Conservation (phyloP, 75 land plant genomes). For the Isoetes taiwanensis region DNA sequence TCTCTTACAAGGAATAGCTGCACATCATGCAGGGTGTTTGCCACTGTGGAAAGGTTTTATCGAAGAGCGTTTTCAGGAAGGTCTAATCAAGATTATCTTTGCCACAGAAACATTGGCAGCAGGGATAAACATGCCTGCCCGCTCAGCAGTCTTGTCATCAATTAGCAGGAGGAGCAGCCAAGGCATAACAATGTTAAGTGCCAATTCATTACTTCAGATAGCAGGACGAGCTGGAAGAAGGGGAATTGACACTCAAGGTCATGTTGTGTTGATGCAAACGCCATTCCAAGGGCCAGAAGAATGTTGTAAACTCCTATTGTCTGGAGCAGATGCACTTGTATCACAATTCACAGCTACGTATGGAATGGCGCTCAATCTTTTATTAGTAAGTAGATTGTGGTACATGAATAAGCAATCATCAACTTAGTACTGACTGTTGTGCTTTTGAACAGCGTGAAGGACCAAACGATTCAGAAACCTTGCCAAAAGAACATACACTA, state of each 20-base stretch:
- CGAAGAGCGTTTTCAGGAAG: slow-evolving; percentile 84
- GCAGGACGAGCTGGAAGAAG: slow-evolving; percentile 95
- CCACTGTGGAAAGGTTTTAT: slow-evolving; percentile 96
- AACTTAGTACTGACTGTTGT: not conserved
- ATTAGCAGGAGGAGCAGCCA: slow-evolving; percentile 68
- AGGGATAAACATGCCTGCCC: slow-evolving; percentile 99
- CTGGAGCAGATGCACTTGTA: slow-evolving; percentile 86
- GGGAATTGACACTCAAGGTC: slow-evolving; percentile 80
- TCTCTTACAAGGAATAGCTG: slow-evolving; percentile 69
- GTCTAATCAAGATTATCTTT: slow-evolving; percentile 88
- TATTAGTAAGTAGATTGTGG: slow-evolving; percentile 45
- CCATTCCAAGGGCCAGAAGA: slow-evolving; percentile 98
- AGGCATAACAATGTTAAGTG: slow-evolving; percentile 50
- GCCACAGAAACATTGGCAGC: slow-evolving; percentile 99
- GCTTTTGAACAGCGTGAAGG: not conserved
- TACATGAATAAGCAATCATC: too few relatives aligned
- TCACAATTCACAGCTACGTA: slow-evolving; percentile 98
- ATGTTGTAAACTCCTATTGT: slow-evolving; percentile 75
- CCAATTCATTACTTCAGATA: slow-evolving; percentile 93
- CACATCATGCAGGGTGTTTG: slow-evolving; percentile 97
- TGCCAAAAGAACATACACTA: slow-evolving; percentile 46
- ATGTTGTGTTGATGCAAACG: slow-evolving; percentile 84
- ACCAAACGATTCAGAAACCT: not conserved
- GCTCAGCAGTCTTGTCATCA: slow-evolving; percentile 82
- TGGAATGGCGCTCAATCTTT: slow-evolving; percentile 96